A percentile compares a stretch with the other conserved stretches of the same genome.
These are phyloP conservation scores for Jamesozyma rosinii DNA, from an alignment of 805 yeast genomes.

Conservation along the genomic window DNA sequence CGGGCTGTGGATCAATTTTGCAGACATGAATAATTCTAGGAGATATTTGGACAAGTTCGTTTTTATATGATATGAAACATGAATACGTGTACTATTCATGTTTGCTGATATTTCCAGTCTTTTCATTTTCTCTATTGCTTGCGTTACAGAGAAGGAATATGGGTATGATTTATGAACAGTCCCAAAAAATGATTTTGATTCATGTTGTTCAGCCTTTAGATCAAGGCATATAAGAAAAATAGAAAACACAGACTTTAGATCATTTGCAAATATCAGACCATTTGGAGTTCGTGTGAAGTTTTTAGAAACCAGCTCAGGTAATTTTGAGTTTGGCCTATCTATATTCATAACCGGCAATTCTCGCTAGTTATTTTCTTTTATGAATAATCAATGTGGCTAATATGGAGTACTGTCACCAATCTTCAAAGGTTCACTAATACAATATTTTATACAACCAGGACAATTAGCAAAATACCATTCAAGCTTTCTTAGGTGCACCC, in stretches of 20 bases:
- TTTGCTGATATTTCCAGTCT: slow-evolving; percentile 41
- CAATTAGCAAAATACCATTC: too few relatives aligned
- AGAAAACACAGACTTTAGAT: slow-evolving; percentile 52
- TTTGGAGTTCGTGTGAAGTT: slow-evolving; percentile 42
- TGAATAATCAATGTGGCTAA: too few relatives aligned
- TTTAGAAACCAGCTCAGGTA: slow-evolving; percentile 37
- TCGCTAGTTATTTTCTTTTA: too few relatives aligned
- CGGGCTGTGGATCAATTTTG: slow-evolving; percentile 65
- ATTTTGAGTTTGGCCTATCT: neutral
- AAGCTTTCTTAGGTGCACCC: too few relatives aligned
- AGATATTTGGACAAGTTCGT: slow-evolving; percentile 40
- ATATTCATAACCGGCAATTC: neutral
- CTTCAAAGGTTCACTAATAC: too few relatives aligned
- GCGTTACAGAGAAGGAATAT: slow-evolving; percentile 43
- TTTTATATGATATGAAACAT: slow-evolving; percentile 46
- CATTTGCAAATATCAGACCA: slow-evolving; percentile 46
- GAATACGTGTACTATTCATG: slow-evolving; percentile 41
- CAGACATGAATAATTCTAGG: slow-evolving; percentile 44
- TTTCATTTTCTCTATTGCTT: slow-evolving; percentile 46
- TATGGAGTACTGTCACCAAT: too few relatives aligned
- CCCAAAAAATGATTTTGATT: slow-evolving; percentile 20
- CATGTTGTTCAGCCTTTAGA: slow-evolving; percentile 17
- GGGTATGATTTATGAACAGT: slow-evolving; percentile 34
- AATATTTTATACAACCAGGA: too few relatives aligned
- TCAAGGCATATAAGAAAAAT: slow-evolving; percentile 39